Evolutionary conservation across 176 grass and related monocot species (phyloP).

Genomic region (Triticum turgidum): DNA sequence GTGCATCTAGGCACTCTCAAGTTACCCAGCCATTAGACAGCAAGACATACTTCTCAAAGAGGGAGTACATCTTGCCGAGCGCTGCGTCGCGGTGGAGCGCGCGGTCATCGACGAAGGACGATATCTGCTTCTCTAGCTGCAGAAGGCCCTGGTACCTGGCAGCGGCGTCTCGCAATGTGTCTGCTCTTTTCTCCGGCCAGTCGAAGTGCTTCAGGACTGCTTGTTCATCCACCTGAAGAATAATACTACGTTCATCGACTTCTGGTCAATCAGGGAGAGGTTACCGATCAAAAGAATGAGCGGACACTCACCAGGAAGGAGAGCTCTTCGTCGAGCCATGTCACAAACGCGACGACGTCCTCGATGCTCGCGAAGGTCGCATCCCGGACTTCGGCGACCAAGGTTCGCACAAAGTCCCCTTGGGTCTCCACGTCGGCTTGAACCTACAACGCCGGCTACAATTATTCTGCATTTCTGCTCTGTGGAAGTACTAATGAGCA

Average conservation of each 20-base stretch:
- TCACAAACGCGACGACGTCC: constrained; percentile 60
- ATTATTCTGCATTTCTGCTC: neutral
- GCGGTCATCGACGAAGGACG: constrained; percentile 55
- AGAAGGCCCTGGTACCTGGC: constrained; percentile 53
- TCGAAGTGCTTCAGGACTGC: constrained; percentile 77
- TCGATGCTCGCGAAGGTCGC: constrained; percentile 34
- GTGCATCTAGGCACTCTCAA: neutral
- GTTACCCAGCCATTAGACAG: neutral
- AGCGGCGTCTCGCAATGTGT: constrained; percentile 54
- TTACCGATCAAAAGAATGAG: neutral
- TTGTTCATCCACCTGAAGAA: constrained; percentile 54
- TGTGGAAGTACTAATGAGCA: neutral
- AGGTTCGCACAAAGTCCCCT: constrained; percentile 66
- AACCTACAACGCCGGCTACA: constrained; percentile 36
- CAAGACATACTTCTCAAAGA: constrained; percentile 59
- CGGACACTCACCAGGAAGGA: constrained; percentile 51
- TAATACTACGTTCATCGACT: neutral
- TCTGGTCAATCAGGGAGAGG: neutral
- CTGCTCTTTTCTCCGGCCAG: constrained; percentile 59
- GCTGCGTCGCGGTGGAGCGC: constrained; percentile 51
- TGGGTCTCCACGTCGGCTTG: constrained; percentile 78
- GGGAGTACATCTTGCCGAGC: constrained; percentile 65
- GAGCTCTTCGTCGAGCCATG: constrained; percentile 79
- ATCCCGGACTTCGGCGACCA: neutral
- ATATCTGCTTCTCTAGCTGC: constrained; percentile 56